phyloP scores from a whole-genome alignment of 2,329 filamentous ascomycete genomes.

The Rutstroemia sp. region DNA sequence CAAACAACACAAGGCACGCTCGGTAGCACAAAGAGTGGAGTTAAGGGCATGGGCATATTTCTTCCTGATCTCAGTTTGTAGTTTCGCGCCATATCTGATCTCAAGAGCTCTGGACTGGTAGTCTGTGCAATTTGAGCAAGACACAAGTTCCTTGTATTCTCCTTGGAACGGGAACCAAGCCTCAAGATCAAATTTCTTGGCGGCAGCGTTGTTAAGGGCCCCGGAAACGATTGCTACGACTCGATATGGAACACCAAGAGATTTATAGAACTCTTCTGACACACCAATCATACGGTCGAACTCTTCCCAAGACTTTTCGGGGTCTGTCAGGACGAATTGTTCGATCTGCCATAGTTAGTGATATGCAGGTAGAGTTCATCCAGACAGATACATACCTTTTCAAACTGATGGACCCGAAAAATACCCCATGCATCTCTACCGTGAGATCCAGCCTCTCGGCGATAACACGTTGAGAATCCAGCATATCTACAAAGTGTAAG shows the following conservation, averaged over 20 bases:
- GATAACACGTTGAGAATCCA: constrained; percentile 91
- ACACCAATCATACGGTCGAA: constrained; percentile 89
- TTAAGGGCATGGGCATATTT: constrained; percentile 93
- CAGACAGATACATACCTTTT: constrained; percentile 56
- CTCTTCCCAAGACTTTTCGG: constrained; percentile 84
- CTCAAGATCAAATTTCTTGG: constrained; percentile 94
- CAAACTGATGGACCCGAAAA: constrained; percentile 96
- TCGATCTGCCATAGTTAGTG: constrained; percentile 49
- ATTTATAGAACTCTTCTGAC: constrained; percentile 94
- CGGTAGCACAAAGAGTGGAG: constrained; percentile 82
- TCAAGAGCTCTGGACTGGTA: constrained; percentile 93
- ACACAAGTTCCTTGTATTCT: constrained; percentile 98
- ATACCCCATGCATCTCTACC: constrained; percentile 95
- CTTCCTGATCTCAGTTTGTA: constrained; percentile 77
- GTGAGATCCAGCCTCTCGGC: constrained; percentile 88
- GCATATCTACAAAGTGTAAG: constrained; percentile 45
- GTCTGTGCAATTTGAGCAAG: constrained; percentile 96
- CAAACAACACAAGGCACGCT: constrained; percentile 86
- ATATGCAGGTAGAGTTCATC: constrained; percentile 10
- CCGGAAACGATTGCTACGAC: constrained; percentile 95
- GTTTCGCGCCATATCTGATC: constrained; percentile 85
- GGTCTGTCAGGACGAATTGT: constrained; percentile 74
- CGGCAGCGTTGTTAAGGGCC: constrained; percentile 78
- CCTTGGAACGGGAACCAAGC: constrained; percentile 95
- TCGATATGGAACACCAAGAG: constrained; percentile 80